Percentiles rank a stretch among this genome's conserved stretches.
These are phyloP conservation scores for Chloranthus sessilifolius DNA, from an alignment of 164 flowering plant genomes.

Conservation along the genomic window DNA sequence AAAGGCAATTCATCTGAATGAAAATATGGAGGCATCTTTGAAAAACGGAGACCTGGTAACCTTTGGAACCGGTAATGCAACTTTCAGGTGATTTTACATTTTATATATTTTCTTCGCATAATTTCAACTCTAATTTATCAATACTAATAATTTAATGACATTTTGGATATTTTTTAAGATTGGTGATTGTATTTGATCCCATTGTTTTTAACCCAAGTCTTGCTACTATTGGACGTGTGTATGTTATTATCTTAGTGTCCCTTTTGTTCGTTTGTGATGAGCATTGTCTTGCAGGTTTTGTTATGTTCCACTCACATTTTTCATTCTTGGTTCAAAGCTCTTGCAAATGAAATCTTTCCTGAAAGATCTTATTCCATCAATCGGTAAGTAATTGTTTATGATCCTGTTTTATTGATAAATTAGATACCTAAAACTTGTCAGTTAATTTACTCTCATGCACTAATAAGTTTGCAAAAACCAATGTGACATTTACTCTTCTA, in stretches of 20 bases:
- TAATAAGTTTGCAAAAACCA: too few relatives aligned
- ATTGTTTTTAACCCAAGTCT: too few relatives aligned
- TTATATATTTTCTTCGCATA: not conserved
- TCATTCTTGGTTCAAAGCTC: slow-evolving; percentile 26
- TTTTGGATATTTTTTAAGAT: not conserved
- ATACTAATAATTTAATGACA: not conserved
- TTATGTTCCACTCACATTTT: slow-evolving; percentile 50
- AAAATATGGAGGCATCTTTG: slow-evolving; percentile 47
- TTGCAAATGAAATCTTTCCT: slow-evolving; percentile 25
- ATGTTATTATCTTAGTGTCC: not conserved
- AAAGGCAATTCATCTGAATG: slow-evolving; percentile 49
- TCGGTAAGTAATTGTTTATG: slow-evolving; percentile 45
- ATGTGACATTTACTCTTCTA: too few relatives aligned
- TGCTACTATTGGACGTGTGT: not conserved
- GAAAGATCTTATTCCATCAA: slow-evolving; percentile 44
- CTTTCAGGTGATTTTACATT: slow-evolving; percentile 53
- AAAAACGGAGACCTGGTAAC: slow-evolving; percentile 64
- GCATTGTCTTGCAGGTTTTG: slow-evolving; percentile 50
- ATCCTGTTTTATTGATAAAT: too few relatives aligned
- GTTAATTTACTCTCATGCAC: too few relatives aligned
- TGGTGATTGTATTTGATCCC: not conserved
- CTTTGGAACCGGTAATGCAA: slow-evolving; percentile 84
- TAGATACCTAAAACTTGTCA: too few relatives aligned
- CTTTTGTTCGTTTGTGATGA: not conserved
- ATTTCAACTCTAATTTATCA: not conserved